These are phyloP conservation scores for Avena insularis DNA, from an alignment of 176 grass and related monocot species.

Conservation along the genomic window DNA sequence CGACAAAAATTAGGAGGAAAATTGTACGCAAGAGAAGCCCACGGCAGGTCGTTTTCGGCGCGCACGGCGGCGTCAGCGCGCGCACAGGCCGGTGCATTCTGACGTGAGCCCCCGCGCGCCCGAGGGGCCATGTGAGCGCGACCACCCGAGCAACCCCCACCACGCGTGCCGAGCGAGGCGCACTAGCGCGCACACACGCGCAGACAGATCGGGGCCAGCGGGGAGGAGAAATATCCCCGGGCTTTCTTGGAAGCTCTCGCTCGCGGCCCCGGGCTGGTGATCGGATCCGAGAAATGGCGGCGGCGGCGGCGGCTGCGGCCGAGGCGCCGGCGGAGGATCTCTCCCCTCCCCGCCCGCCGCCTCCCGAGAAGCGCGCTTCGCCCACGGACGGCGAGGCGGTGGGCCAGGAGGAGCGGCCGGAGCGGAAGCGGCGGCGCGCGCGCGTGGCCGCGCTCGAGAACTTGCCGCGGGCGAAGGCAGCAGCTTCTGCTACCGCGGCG, in stretches of 20 bases:
- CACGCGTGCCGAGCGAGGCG: constrained; percentile 4
- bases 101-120: constrained; percentile 8
- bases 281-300: constrained; percentile 29
- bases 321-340: background rate
- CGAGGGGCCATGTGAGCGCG: constrained; percentile 48
- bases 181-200: constrained; percentile 1
- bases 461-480: constrained; percentile 32
- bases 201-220: background rate
- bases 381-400: background rate
- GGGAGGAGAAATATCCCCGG: constrained; percentile 16
- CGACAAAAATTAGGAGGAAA: background rate
- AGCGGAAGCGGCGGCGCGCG: constrained; percentile 50
- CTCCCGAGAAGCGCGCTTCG: constrained; percentile 35
- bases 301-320: constrained; percentile 38
- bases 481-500: background rate
- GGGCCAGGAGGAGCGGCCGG: constrained; percentile 13
- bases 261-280: background rate
- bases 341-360: background rate
- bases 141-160: constrained; percentile 41
- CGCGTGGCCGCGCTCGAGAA: constrained; percentile 47
- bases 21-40: background rate
- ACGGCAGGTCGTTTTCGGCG: constrained; percentile 3
- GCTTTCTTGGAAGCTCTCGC: constrained; percentile 4
- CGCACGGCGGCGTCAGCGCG: constrained; percentile 29
- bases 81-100: background rate